Percentiles rank a stretch among this genome's conserved stretches.
Evolutionary conservation across 2,329 filamentous ascomycete genomes (phyloP).

Genomic region (Microdochium nivale): DNA sequence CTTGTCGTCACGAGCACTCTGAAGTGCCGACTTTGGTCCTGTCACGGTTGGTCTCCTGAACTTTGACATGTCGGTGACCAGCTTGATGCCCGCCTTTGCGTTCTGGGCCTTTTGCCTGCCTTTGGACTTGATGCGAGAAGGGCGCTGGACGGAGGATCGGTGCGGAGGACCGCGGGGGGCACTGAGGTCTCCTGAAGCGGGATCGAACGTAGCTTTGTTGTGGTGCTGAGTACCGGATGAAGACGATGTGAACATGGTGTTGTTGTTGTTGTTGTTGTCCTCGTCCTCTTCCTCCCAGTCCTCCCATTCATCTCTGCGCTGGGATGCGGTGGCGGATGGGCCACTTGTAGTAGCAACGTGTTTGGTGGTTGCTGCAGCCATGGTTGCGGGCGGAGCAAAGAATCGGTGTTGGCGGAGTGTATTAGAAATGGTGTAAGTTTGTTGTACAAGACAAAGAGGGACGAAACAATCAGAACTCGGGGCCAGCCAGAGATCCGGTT

Average conservation of each 20-base stretch:
- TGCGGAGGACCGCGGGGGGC: constrained; percentile 8
- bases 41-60: constrained; percentile 35
- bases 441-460: background rate
- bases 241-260: constrained; percentile 1
- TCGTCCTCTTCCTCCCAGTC: constrained; percentile 19
- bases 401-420: background rate
- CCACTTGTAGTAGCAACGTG: background rate
- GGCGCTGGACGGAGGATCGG: constrained; percentile 28
- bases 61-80: constrained; percentile 61
- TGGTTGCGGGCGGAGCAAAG: background rate
- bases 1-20: constrained; percentile 13
- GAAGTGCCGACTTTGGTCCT: constrained; percentile 18
- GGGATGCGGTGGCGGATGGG: background rate
- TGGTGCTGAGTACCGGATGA: constrained; percentile 3
- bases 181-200: background rate
- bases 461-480: background rate
- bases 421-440: background rate
- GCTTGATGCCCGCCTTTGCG: constrained; percentile 52
- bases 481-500: background rate
- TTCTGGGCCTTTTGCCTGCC: constrained; percentile 53
- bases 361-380: background rate
- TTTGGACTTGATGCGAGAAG: constrained; percentile 45
- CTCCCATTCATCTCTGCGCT: constrained; percentile 20
- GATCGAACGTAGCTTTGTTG: constrained; percentile 6
- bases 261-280: too few relatives aligned